Conservation (phyloP, 208 protist species). For the Crithidia mellificae region DNA sequence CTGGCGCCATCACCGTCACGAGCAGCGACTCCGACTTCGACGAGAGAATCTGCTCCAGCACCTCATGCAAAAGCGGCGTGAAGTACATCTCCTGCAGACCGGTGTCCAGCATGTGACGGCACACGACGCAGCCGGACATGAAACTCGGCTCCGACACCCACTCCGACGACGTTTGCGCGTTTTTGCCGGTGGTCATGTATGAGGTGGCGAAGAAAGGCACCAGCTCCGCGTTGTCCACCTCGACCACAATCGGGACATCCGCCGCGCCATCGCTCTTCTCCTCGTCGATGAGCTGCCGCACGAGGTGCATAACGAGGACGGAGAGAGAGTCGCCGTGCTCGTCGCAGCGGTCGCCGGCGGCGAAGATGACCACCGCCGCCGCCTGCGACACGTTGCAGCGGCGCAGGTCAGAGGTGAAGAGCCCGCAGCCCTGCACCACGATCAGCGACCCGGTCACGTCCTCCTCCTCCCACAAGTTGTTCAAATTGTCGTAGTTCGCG, state of each 20-base stretch:
- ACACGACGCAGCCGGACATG: slow-evolving; percentile 43
- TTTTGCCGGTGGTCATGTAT: slow-evolving; percentile 17
- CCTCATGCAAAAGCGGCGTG: slow-evolving; percentile 30
- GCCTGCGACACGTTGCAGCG: slow-evolving; percentile 39
- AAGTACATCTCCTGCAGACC: slow-evolving; percentile 42
- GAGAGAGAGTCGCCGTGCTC: slow-evolving; percentile 42
- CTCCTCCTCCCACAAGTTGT: slow-evolving; percentile 45
- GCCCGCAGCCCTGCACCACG: slow-evolving; percentile 43
- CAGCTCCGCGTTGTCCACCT: slow-evolving; percentile 34
- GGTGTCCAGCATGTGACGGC: slow-evolving; percentile 49
- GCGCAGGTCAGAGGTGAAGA: slow-evolving; percentile 38
- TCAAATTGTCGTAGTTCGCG: slow-evolving; percentile 34
- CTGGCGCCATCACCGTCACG: slow-evolving; percentile 29
- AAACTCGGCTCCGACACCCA: slow-evolving; percentile 48
- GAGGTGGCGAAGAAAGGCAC: slow-evolving; percentile 27
- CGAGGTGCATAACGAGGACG: slow-evolving; percentile 31
- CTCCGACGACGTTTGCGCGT: slow-evolving; percentile 23
- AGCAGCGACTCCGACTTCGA: slow-evolving; percentile 30
- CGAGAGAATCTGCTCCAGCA: slow-evolving; percentile 40
- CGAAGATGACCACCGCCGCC: slow-evolving; percentile 41
- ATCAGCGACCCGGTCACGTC: slow-evolving; percentile 27
- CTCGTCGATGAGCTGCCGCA: slow-evolving; percentile 31
- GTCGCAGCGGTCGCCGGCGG: slow-evolving; percentile 41
- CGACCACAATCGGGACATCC: slow-evolving; percentile 40
- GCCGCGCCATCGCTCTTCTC: slow-evolving; percentile 13